Base-by-base conservation (phyloP, 2,329 filamentous ascomycete genomes). In the Polytolypa hystricis region DNA sequence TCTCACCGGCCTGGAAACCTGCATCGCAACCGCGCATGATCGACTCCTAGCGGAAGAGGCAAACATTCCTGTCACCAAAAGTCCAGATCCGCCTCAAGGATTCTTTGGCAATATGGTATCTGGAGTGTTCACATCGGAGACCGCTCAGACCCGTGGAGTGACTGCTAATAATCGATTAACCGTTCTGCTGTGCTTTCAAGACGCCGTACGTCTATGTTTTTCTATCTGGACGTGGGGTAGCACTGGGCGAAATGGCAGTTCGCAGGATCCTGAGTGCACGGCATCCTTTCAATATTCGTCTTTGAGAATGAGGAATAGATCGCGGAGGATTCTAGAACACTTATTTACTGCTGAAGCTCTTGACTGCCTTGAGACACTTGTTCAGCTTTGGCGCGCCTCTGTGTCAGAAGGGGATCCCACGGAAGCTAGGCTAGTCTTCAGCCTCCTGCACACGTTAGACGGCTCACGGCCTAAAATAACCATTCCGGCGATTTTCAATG, bases 91-190 rank as follows among this genome's bases (percentile, higher is more conserved):
- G 47, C 76, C 80, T 10, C 84, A 87, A 53, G 80, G 85, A 4
- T 89, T 95, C 55, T 93, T 96, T 52, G 86, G 86, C 30, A 93
- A 84, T 48, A 93, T 95, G 76, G 84, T 93, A 1, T 91, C 86
- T 1, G 85, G 85, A 1, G 84, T 94, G 0, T 94, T 94, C 54
- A 73, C 84, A 25, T 75, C 81, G 1, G 86, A 95, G 41, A 69
- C 74, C 1, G 77, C 73, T 2, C 82, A 87, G 42, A 72, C 77
- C n/a, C 78, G 86, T 33, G 85, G 79, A 41, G 77, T 80, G 5
- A 86, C 84, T n/a, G 86, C 87, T 6, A 98, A 96, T 52, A 89
- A 91, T 49, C 77, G 89, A 30, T 69, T 98, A 15, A 96, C 91
- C 0, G 89, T 98, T 14, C 70, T 95, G 29, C 69, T 98, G n/a